Evolutionary conservation across 2,329 filamentous ascomycete species (phyloP).

Genomic region (Colletotrichum lindemuthianum): DNA sequence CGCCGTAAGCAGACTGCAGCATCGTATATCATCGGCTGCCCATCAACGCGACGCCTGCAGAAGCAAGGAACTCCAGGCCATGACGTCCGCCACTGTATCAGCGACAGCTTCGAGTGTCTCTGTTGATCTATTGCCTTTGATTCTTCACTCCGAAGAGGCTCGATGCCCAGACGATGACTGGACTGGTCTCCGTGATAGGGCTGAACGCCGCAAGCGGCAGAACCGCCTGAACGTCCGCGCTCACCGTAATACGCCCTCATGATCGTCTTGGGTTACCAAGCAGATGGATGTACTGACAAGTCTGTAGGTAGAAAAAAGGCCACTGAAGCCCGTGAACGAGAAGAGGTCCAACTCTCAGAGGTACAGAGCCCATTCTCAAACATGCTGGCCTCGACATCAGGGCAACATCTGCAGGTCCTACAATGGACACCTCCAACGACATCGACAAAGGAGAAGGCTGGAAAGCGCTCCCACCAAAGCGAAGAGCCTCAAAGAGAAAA

Average conservation of each 20-base stretch:
- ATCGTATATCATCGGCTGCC: no score
- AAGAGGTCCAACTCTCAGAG: not conserved
- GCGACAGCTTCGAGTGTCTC: not conserved
- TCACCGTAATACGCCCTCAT: constrained; percentile 40
- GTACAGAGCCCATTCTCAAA: not conserved
- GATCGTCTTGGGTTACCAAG: not conserved
- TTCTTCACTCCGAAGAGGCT: constrained; percentile 11
- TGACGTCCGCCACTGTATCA: not conserved
- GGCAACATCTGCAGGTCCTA: not conserved
- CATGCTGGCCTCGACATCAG: not conserved
- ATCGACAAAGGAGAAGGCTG: not conserved
- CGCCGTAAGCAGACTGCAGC: constrained; percentile 15
- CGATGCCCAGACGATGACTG: constrained; percentile 44
- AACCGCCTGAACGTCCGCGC: constrained; percentile 49
- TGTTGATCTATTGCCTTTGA: not conserved
- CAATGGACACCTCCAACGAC: not conserved
- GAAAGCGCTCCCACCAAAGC: not conserved
- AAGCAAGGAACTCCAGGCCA: not conserved
- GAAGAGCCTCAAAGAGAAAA: not conserved
- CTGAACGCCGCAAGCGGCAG: constrained; percentile 46
- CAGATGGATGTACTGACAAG: not conserved
- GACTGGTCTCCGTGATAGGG: constrained; percentile 44
- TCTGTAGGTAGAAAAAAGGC: constrained; percentile 33
- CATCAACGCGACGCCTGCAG: no score
- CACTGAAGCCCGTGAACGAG: not conserved